Evolutionary conservation across 352 stramenopile genomes (phyloP), one percentile per base, ranked within the genome.

Genomic region (Pilasporangium apinafurcum): DNA sequence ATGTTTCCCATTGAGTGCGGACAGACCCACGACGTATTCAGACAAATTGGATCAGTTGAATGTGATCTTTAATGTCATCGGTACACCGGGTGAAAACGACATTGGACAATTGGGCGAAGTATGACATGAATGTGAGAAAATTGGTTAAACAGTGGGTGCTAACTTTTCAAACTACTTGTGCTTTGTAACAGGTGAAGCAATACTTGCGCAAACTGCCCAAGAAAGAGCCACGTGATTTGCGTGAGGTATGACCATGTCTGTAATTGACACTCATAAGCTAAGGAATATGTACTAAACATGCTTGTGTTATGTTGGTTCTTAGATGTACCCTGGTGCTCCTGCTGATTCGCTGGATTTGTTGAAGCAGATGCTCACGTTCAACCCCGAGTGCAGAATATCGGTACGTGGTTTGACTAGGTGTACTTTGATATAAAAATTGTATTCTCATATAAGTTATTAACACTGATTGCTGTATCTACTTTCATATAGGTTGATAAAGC

Each of bases 61-160:
- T 53, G 86, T 97, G 36, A 98, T 98, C 48, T 97, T 98, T 50
- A 92, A 95, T 48, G 87, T 97, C 42, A 96, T 98, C 51, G 92
- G 92, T 8, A 98, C 91, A n/a, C 91, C 91, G 1, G 76, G 62
- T 9, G 82, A 94, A 52, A 62, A 95, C 5, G 92, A 98, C 43
- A 93, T 94, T 56, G 79, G 74, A 5, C 78, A 71, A 21, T 50
- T 89, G 14, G 65, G 65, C 9, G 80, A 95, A 62, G 72, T 63
- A 18, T 16, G 29, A 36, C 17, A 25, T 17, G 4, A 5, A 16
- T 25, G 27, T 5, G 12, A 4, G 16, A 7, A 10, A 1, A 4
- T 27, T 32, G 22, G 1, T 7, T 5, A 28, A 21, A 31, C 7
- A 8, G 18, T n/a, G 12, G 17, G 22, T 22, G 30, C 25, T 14